phyloP scores from a whole-genome alignment of 306 rosid genomes.

The Gastrolobium bilobum region DNA sequence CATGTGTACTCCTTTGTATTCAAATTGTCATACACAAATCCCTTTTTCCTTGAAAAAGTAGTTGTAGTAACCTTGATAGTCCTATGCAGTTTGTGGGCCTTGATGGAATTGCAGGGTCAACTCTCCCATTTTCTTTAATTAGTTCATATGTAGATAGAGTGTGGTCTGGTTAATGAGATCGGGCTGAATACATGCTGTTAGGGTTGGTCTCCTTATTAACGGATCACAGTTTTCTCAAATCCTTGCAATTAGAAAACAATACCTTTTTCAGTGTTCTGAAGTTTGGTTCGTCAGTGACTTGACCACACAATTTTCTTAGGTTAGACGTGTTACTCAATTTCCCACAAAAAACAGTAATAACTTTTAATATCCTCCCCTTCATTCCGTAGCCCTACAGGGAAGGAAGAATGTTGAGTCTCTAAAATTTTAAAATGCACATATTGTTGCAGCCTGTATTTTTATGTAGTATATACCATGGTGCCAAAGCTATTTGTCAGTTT shows the following conservation, averaged over 20 bases:
- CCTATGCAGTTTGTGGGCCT: no score
- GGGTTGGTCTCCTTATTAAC: constrained; percentile 31
- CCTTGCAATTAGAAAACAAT: constrained; percentile 7
- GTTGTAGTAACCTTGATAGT: no score
- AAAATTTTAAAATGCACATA: constrained; percentile 27
- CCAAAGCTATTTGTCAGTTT: constrained; percentile 7
- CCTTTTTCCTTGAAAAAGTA: neutral
- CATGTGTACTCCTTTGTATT: constrained; percentile 22
- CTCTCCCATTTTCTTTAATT: no score
- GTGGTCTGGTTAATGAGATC: neutral
- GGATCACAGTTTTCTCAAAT: constrained; percentile 26
- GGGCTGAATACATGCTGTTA: neutral
- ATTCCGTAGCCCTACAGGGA: constrained; percentile 23
- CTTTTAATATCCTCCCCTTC: neutral
- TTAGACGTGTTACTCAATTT: neutral
- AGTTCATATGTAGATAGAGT: neutral
- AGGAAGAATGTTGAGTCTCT: constrained; percentile 8
- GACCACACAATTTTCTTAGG: neutral
- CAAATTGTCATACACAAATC: neutral
- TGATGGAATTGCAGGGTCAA: neutral
- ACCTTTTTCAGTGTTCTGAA: constrained; percentile 6
- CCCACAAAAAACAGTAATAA: constrained; percentile 10
- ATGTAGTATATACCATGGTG: neutral
- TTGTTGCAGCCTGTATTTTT: constrained; percentile 14
- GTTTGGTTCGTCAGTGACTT: no score